Evolutionary conservation across 202 grass and related monocot species (phyloP).

Genomic region (Schoenoplectus triqueter): DNA sequence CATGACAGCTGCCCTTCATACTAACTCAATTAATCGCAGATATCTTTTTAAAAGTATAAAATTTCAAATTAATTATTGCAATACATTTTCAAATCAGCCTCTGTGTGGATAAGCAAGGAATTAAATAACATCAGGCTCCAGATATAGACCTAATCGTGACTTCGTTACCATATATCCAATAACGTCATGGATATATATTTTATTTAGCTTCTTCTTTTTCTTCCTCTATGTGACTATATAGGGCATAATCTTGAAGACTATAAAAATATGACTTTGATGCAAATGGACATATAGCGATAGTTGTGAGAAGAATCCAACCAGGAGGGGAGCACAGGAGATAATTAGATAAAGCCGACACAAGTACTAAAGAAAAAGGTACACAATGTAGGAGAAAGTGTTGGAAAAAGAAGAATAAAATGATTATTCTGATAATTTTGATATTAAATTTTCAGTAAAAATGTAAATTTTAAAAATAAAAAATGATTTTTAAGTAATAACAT

Average conservation of each 20-base stretch:
- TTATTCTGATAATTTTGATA: no score
- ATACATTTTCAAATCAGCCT: neutral
- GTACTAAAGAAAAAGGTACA: neutral
- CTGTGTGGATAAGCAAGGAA: neutral
- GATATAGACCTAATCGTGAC: neutral
- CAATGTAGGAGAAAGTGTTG: neutral
- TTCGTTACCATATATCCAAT: neutral
- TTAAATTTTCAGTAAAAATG: neutral
- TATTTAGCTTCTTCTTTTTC: neutral
- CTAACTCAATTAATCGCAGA: neutral
- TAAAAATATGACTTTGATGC: neutral
- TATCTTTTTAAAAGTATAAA: neutral
- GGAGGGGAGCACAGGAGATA: neutral
- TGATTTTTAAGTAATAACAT: no score
- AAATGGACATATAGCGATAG: no score
- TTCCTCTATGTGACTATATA: neutral
- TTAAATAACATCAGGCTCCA: neutral
- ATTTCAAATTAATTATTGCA: neutral
- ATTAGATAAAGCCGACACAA: slow-evolving; percentile 19
- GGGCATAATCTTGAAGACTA: neutral
- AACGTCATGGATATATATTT: neutral
- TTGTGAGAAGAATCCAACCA: no score
- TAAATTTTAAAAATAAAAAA: no score
- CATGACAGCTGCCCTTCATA: neutral
- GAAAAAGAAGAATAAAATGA: neutral